Evolutionary conservation across 2,329 filamentous ascomycete species (phyloP).

Genomic region (Stemphylium vesicarium): DNA sequence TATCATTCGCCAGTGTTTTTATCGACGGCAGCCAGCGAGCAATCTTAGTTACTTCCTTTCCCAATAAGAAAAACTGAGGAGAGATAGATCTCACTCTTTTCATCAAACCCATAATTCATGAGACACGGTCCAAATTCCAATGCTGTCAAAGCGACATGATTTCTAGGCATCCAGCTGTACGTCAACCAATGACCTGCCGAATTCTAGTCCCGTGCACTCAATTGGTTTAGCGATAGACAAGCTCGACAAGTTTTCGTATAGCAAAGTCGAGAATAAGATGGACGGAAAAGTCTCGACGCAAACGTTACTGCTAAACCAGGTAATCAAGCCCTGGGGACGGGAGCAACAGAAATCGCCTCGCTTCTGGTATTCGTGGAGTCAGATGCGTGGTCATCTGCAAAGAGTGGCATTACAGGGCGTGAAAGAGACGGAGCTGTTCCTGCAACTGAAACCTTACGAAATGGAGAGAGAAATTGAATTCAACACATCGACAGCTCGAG

Average conservation of each 20-base stretch:
- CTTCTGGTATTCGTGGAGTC: conserved; percentile 58
- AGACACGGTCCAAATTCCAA: no score
- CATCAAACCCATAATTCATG: no score
- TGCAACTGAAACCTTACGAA: conserved; percentile 74
- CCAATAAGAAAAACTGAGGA: no score
- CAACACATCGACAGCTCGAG: conserved; percentile 83
- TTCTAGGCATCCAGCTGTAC: no score
- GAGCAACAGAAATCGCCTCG: conserved; percentile 64
- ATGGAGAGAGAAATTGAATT: conserved; percentile 77
- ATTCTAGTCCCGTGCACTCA: no score
- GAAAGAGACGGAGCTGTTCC: conserved; percentile 76
- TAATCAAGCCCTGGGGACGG: conserved; percentile 74
- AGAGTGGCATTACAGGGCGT: conserved; percentile 79
- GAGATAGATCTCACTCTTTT: no score
- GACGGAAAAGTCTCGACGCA: conserved; percentile 76
- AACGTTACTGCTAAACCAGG: conserved; percentile 85
- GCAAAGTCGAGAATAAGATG: conserved; percentile 87
- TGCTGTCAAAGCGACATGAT: no score
- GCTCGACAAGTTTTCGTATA: conserved; percentile 86
- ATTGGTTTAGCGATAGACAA: no score
- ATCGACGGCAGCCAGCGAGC: no score
- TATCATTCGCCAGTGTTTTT: conserved; percentile 70
- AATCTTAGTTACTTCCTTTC: no score
- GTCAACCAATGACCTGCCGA: no score
- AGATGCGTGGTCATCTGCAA: conserved; percentile 70